Conservation (phyloP, 2,329 filamentous ascomycete species). For the Gyromitra esculenta region DNA sequence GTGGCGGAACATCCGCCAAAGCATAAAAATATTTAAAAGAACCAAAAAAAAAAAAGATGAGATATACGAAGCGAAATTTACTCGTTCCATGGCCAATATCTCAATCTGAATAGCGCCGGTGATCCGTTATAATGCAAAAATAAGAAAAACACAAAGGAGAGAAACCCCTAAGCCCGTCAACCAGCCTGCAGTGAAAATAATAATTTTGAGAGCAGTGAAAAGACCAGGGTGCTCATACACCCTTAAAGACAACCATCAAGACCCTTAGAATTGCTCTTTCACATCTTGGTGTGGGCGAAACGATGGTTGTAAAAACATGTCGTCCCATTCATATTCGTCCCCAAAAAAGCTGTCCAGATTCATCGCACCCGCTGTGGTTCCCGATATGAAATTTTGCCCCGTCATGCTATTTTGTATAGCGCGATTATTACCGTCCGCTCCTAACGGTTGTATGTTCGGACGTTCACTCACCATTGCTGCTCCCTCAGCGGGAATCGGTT, state of each 20-base stretch:
- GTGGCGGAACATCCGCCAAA: slow-evolving; percentile 7
- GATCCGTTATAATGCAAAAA: slow-evolving; percentile 45
- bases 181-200: slow-evolving; percentile 3
- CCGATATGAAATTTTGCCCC: slow-evolving; percentile 31
- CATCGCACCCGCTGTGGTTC: slow-evolving; percentile 34
- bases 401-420: slow-evolving; percentile 33
- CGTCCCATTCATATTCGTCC: slow-evolving; percentile 52
- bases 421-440: slow-evolving; percentile 17
- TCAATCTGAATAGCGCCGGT: slow-evolving; percentile 47
- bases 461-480: slow-evolving; percentile 42
- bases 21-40: slow-evolving; percentile 17
- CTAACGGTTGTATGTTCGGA: slow-evolving; percentile 41
- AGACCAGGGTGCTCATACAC: not conserved
- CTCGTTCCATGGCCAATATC: slow-evolving; percentile 11
- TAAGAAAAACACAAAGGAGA: slow-evolving; percentile 29
- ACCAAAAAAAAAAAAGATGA: slow-evolving; percentile 24
- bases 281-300: slow-evolving; percentile 36
- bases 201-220: slow-evolving; percentile 1
- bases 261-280: slow-evolving; percentile 40
- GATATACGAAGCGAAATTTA: slow-evolving; percentile 12
- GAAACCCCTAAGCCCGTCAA: slow-evolving; percentile 3
- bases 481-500: slow-evolving; percentile 50
- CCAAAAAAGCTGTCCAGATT: slow-evolving; percentile 50
- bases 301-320: slow-evolving; percentile 45
- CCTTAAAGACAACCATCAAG: not conserved